Conservation (phyloP, 257 asterid species). For the Ajuga chamaepitys region DNA sequence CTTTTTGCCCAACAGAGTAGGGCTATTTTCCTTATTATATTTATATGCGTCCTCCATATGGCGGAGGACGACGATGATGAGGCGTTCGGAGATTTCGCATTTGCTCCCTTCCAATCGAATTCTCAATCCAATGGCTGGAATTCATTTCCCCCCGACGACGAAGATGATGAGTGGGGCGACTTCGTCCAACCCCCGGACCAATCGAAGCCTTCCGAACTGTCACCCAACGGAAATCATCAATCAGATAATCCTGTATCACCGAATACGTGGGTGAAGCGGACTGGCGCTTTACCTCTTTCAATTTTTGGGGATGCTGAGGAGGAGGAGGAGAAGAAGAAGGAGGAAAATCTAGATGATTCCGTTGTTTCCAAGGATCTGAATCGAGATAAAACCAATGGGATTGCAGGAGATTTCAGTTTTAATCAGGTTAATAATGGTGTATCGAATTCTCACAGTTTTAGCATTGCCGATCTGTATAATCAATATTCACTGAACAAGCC, state of each 20-base stretch:
- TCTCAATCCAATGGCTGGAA: conserved; percentile 20
- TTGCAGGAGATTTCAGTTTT: conserved; percentile 5
- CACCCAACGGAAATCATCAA: conserved; percentile 12
- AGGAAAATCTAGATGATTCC: background rate
- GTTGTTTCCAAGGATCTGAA: conserved; percentile 13
- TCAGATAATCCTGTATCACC: conserved; percentile 12
- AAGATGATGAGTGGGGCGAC: conserved; percentile 81
- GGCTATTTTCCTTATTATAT: background rate
- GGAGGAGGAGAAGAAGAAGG: conserved; percentile 37
- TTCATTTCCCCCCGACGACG: conserved; percentile 29
- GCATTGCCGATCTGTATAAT: conserved; percentile 33
- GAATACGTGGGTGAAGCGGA: conserved; percentile 45
- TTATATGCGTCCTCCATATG: conserved; percentile 36
- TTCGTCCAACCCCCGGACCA: conserved; percentile 50
- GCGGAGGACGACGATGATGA: conserved; percentile 69
- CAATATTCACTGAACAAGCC: conserved; percentile 21
- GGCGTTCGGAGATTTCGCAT: conserved; percentile 68
- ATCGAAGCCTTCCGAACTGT: conserved; percentile 29
- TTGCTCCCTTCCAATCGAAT: conserved; percentile 36
- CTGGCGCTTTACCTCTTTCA: conserved; percentile 74
- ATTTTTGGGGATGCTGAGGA: conserved; percentile 54
- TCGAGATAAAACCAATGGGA: conserved; percentile 14
- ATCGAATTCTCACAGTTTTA: conserved; percentile 18
- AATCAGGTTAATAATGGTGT: conserved; percentile 8
- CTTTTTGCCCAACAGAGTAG: background rate